Conservation (phyloP, 768 basidiomycete genomes). For the Mycena capillaripes region DNA sequence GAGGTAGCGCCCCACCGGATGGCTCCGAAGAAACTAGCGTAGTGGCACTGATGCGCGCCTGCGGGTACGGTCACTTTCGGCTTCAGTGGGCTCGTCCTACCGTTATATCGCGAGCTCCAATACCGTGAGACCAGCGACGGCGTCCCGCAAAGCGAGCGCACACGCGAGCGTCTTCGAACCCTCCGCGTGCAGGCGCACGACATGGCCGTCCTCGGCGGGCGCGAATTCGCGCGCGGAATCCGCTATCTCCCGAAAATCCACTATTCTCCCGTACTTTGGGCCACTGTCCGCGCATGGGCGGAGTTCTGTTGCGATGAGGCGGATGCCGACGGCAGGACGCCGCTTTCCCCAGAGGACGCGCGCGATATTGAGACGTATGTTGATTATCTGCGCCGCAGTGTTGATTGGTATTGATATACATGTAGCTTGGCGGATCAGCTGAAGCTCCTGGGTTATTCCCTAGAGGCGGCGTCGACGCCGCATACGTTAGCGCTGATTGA, state of each 20-base stretch:
- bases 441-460: conserved; percentile 8
- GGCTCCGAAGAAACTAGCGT: too few relatives aligned
- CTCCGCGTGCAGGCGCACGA: conserved; percentile 19
- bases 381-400: too few relatives aligned
- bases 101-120: conserved; percentile 14
- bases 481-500: not conserved
- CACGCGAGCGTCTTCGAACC: not conserved
- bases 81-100: conserved; percentile 4
- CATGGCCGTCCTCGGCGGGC: conserved; percentile 2
- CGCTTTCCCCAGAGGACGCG: not conserved
- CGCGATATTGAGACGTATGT: not conserved
- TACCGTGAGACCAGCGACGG: not conserved
- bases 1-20: not conserved
- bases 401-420: not conserved
- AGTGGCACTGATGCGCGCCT: not conserved
- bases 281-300: conserved; percentile 6
- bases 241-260: conserved; percentile 15
- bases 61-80: not conserved
- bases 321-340: not conserved
- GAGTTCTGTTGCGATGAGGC: conserved; percentile 15
- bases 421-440: not conserved
- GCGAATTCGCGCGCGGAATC: conserved; percentile 3
- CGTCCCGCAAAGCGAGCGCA: not conserved
- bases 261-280: conserved; percentile 7
- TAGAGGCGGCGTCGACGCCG: not conserved